Conservation (phyloP, 2,329 filamentous ascomycete genomes). For the Colletotrichum caudatum region DNA sequence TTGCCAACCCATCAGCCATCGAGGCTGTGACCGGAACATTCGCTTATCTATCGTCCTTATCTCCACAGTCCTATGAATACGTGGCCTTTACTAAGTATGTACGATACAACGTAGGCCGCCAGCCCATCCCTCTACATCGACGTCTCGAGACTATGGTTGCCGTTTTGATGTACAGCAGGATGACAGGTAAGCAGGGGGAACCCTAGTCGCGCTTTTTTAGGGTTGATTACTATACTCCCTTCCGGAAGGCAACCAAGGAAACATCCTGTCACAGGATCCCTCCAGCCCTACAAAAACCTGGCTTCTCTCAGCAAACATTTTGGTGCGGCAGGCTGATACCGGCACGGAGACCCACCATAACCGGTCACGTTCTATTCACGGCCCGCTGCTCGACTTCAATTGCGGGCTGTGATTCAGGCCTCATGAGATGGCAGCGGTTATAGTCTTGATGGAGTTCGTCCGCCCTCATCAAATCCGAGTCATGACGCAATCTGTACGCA, state of each 20-base stretch:
- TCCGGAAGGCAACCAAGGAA: not conserved
- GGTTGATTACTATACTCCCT: conserved; percentile 17
- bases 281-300: not conserved
- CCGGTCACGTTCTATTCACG: conserved; percentile 35
- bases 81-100: not conserved
- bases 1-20: not conserved
- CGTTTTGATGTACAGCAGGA: conserved; percentile 22
- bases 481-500: conserved; percentile 37
- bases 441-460: conserved; percentile 23
- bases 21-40: not conserved
- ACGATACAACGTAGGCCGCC: conserved; percentile 2
- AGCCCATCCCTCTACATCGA: not conserved
- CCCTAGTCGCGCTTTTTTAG: conserved; percentile 6
- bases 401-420: conserved; percentile 34
- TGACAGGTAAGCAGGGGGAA: conserved; percentile 19
- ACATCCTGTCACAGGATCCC: conserved; percentile 30
- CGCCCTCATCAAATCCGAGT: conserved; percentile 31
- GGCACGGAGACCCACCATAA: conserved; percentile 29
- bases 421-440: conserved; percentile 38
- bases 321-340: conserved; percentile 28
- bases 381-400: conserved; percentile 27
- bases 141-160: conserved; percentile 7
- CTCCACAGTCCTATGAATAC: not conserved
- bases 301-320: conserved; percentile 6
- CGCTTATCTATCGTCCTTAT: not conserved